Base-by-base conservation (phyloP, 2,329 filamentous ascomycete genomes). In the Sporothrix protearum region DNA sequence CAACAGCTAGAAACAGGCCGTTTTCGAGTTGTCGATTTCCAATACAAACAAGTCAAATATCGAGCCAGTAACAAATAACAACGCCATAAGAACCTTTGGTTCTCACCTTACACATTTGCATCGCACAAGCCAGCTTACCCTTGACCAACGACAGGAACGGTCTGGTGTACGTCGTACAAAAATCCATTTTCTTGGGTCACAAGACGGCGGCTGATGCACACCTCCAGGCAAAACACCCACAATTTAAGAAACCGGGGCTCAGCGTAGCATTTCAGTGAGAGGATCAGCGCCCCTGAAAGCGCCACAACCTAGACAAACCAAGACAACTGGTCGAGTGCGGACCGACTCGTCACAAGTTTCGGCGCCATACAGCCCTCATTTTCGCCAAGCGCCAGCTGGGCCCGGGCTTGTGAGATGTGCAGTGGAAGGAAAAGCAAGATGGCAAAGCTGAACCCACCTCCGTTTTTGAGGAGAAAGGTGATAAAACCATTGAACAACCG, bases 311-410 rank as follows among this genome's bases (percentile, higher is more conserved):
- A 39, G 42, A 16, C 28, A 53, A 53, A 22, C 45, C 64, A 49
- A 30, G 25, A 30, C 61, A n/a, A 61, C 30, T 36, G 5, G 59
- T 28, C 22, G n/a, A 64, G 33, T 64, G 64, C 64, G 64, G 45
- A 36, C 64, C 45, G 64, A 39, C 19, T 47, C 64, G 47, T 51
- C 64, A 19, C 28, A 39, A 53, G 64, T 30, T 68, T 19, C 64
- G 45, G 22, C 47, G 42, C 45, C 63, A 9, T 42, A 25, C 45
- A 22, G 47, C 36, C 8, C 39, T 53, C 39, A 39, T 53, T 51
- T 53, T 51, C 47, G 30, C 59, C 59, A 64, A 45, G 59, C 36
- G 59, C 36, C 59, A 45, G 22, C 22, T 25, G 59, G 28, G 36
- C 6, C 33, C 10, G 55, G 28, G 55, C 14, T 59, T 3, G 28